These are phyloP conservation scores for Protea cynaroides DNA, from an alignment of 164 flowering plant species.

Conservation along the genomic window DNA sequence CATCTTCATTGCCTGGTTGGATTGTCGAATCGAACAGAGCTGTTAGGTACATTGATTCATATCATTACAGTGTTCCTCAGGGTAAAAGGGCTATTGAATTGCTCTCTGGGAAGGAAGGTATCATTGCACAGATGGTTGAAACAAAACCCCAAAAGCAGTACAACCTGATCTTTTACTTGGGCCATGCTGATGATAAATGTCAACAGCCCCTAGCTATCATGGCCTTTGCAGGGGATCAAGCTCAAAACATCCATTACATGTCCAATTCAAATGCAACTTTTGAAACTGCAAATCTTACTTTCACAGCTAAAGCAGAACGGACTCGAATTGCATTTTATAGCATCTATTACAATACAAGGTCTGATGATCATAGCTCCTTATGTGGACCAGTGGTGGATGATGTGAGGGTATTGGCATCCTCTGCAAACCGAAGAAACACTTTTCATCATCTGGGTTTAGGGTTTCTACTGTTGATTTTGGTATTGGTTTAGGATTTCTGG, in stretches of 20 bases:
- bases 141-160: constrained; percentile 62
- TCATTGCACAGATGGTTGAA: constrained; percentile 87
- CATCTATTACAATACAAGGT: constrained; percentile 81
- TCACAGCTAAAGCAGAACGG: constrained; percentile 92
- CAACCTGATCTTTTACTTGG: constrained; percentile 56
- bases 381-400: constrained; percentile 99
- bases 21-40: constrained; percentile 87
- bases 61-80: constrained; percentile 68
- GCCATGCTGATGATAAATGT: constrained; percentile 77
- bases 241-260: constrained; percentile 65
- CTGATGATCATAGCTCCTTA: constrained; percentile 78
- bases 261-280: constrained; percentile 52
- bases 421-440: constrained; percentile 31
- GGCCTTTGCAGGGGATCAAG: constrained; percentile 96
- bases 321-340: constrained; percentile 89
- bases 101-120: constrained; percentile 96
- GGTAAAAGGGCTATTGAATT: constrained; percentile 85
- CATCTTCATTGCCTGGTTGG: constrained; percentile 87
- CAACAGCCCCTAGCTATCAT: constrained; percentile 76
- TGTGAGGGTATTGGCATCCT: constrained; percentile 63
- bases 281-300: constrained; percentile 47
- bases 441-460: constrained; percentile 20
- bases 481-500: constrained; percentile 16
- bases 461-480: constrained; percentile 23
- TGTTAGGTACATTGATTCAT: constrained; percentile 75